These are phyloP conservation scores for Rhodotorula sp. DNA, from an alignment of 1,284 basidiomycete genomes.

Conservation along the genomic window DNA sequence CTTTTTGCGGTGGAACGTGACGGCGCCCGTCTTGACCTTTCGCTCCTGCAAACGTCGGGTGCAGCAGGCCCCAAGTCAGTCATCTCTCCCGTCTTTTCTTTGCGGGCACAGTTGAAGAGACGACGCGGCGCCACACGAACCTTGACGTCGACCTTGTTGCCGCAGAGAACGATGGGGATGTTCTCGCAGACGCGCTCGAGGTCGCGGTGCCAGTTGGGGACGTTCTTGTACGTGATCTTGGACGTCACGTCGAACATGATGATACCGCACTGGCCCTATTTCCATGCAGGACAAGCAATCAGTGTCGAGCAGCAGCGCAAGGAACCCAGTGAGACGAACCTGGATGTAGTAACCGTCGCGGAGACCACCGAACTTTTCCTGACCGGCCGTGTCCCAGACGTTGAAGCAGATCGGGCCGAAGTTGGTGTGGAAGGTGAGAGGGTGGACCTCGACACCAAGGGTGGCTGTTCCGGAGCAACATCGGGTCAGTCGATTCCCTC, in stretches of 20 bases:
- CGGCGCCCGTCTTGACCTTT: constrained; percentile 96
- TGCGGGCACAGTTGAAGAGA: too few relatives aligned
- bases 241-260: constrained; percentile 99
- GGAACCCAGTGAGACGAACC: constrained; percentile 28
- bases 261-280: constrained; percentile 90
- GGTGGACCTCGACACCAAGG: constrained; percentile 99
- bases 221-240: constrained; percentile 99
- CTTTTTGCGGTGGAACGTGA: constrained; percentile 99
- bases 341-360: constrained; percentile 98
- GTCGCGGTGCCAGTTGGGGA: constrained; percentile 97
- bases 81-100: too few relatives aligned
- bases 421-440: constrained; percentile 93
- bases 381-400: constrained; percentile 99
- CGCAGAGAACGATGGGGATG: constrained; percentile 98
- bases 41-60: constrained; percentile 69
- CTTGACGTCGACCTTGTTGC: constrained; percentile 99
- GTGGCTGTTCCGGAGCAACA: constrained; percentile 64
- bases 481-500: neutral
- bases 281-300: too few relatives aligned
- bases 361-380: constrained; percentile 99
- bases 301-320: too few relatives aligned
- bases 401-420: constrained; percentile 99
- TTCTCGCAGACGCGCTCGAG: constrained; percentile 98
- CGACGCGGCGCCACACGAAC: constrained; percentile 52
- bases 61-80: too few relatives aligned